These are phyloP conservation scores for Xylaria sp. DNA, from an alignment of 495 filamentous ascomycete genomes.

Conservation along the genomic window DNA sequence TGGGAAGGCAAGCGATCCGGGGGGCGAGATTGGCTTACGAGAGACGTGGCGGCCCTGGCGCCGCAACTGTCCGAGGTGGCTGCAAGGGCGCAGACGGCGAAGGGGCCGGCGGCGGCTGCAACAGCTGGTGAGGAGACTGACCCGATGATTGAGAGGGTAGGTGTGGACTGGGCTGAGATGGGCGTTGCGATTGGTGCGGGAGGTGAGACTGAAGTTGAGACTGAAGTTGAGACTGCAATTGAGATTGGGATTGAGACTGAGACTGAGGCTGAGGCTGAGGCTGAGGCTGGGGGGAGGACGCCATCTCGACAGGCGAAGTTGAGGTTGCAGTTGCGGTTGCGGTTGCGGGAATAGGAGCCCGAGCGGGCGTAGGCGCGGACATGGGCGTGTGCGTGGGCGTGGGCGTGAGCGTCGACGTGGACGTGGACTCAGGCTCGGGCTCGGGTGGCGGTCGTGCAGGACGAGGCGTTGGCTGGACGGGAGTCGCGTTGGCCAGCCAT, in stretches of 20 bases:
- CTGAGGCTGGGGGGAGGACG: constrained; percentile 24
- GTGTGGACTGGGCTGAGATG: constrained; percentile 16
- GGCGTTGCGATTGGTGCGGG: constrained; percentile 3
- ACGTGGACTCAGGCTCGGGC: too few relatives aligned
- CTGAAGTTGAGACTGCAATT: not conserved
- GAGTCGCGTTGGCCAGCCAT: constrained; percentile 65
- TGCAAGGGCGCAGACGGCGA: not conserved
- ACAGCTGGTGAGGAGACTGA: not conserved
- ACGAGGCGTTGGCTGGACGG: constrained; percentile 50
- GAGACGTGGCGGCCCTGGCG: constrained; percentile 26
- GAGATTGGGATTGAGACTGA: not conserved
- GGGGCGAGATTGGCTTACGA: constrained; percentile 25
- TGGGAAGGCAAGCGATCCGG: constrained; percentile 15
- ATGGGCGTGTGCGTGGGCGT: constrained; percentile 11
- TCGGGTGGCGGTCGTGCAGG: constrained; percentile 35
- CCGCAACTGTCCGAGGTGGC: constrained; percentile 10
- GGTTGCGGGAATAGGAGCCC: constrained; percentile 20
- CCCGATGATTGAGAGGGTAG: constrained; percentile 14
- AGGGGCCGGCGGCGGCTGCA: not conserved
- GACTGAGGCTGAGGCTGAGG: constrained; percentile 9
- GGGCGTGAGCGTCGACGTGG: too few relatives aligned
- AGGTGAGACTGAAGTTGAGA: not conserved
- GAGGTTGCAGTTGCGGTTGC: too few relatives aligned
- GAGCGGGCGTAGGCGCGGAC: constrained; percentile 4
- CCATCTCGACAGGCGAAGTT: constrained; percentile 13